Conservation (phyloP, 2,329 filamentous ascomycete genomes). For the Colletotrichum melonis region DNA sequence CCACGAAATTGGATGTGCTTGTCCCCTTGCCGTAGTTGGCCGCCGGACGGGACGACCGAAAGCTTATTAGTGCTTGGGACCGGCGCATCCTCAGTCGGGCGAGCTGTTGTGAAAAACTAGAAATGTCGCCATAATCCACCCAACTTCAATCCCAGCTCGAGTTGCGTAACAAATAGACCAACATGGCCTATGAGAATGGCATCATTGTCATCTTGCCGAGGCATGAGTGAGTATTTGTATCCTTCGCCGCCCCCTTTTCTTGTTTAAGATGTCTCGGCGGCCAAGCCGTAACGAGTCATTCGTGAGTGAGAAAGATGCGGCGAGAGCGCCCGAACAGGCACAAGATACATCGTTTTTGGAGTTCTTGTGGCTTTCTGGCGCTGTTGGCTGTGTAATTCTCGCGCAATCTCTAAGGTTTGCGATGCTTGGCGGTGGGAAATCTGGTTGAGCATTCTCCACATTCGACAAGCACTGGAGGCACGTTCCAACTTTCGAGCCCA, state of each 20-base stretch:
- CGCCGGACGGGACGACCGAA: not conserved
- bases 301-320: not conserved
- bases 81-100: not conserved
- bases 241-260: not conserved
- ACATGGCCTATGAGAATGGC: not conserved
- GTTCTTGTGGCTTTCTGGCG: not conserved
- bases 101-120: not conserved
- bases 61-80: not conserved
- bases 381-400: not conserved
- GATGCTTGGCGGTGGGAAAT: not conserved
- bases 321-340: not conserved
- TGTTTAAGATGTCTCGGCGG: not conserved
- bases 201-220: not conserved
- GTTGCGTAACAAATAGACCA: conserved; percentile 1
- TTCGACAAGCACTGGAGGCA: not conserved
- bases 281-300: not conserved
- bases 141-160: not conserved
- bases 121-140: conserved; percentile 10
- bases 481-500: not conserved
- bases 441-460: not conserved
- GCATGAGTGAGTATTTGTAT: not conserved
- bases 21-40: not conserved
- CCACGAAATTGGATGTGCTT: not conserved
- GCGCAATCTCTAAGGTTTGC: not conserved
- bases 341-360: not conserved